phyloP scores from a whole-genome alignment of 352 stramenopile species.

The Aphanomyces astaci region DNA sequence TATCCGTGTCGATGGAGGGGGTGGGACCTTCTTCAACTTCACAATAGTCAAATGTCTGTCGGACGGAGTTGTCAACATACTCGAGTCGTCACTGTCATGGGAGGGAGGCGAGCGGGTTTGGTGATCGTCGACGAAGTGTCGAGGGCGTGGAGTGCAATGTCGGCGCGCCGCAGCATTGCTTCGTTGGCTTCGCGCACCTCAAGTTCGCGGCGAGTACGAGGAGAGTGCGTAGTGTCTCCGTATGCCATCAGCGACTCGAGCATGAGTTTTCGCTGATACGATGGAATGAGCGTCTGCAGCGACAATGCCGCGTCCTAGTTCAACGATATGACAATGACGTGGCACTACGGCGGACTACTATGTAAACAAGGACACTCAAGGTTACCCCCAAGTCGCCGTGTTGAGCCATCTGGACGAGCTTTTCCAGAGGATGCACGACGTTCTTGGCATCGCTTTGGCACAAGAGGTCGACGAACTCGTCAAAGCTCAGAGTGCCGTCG shows the following conservation, averaged over 20 bases:
- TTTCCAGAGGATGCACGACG: constrained; percentile 4
- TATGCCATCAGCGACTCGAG: constrained; percentile 9
- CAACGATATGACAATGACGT: background rate
- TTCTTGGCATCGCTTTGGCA: constrained; percentile 27
- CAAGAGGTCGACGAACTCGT: constrained; percentile 67
- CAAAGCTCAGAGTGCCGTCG: constrained; percentile 59
- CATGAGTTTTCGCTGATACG: constrained; percentile 7
- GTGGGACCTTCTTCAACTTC: background rate
- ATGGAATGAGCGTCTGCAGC: constrained; percentile 3
- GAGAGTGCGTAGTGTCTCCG: background rate
- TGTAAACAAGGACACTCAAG: background rate
- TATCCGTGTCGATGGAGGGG: background rate
- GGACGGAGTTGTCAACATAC: background rate
- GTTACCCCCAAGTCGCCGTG: background rate
- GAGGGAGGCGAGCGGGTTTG: background rate
- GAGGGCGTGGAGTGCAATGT: background rate
- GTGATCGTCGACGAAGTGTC: background rate
- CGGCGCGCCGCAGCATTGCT: background rate
- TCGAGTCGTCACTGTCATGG: background rate
- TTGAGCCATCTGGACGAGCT: background rate
- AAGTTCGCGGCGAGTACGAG: background rate
- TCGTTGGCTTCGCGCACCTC: background rate
- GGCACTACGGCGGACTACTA: no score
- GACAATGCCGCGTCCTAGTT: background rate
- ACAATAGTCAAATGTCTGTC: background rate